These are phyloP conservation scores for Thraustochytrium sp. DNA, from an alignment of 352 stramenopile genomes.

Conservation along the genomic window DNA sequence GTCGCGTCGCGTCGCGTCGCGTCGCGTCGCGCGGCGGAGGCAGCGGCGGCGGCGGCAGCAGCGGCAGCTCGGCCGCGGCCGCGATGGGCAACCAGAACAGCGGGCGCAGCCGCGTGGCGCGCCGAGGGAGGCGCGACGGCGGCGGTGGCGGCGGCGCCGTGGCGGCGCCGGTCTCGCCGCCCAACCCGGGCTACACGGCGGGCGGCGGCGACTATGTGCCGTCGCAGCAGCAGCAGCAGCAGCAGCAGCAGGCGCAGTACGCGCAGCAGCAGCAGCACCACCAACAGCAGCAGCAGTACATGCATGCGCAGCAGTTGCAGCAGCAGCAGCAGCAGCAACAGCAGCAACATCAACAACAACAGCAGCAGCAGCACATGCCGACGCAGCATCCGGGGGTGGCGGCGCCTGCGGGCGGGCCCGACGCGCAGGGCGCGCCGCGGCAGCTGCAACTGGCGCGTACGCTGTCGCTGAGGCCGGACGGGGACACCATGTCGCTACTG, in stretches of 20 bases:
- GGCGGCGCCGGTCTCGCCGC: no score
- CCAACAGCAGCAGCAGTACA: neutral
- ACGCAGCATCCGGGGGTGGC: neutral
- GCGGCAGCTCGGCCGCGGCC: no score
- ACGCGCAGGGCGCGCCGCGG: neutral
- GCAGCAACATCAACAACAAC: neutral
- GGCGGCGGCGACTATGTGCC: no score
- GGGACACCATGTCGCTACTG: conserved; percentile 6
- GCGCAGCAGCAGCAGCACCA: neutral
- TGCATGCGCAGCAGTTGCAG: neutral
- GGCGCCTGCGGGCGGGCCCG: neutral
- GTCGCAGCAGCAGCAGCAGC: conserved; percentile 24
- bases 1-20: no score
- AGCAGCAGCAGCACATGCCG: neutral
- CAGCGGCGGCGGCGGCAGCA: no score
- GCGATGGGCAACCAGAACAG: no score
- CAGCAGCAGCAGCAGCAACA: neutral
- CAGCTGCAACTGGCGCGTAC: conserved; percentile 14
- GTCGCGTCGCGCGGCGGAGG: no score
- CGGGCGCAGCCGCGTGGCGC: no score
- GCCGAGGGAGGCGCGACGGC: no score
- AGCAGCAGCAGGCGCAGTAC: conserved; percentile 1
- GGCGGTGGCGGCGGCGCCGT: no score
- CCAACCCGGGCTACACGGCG: no score
- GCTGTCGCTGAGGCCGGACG: conserved; percentile 19